Evolutionary conservation across 306 rosid species (phyloP), one percentile per base, ranked within the genome.

Genomic region (Alnus rubra): DNA sequence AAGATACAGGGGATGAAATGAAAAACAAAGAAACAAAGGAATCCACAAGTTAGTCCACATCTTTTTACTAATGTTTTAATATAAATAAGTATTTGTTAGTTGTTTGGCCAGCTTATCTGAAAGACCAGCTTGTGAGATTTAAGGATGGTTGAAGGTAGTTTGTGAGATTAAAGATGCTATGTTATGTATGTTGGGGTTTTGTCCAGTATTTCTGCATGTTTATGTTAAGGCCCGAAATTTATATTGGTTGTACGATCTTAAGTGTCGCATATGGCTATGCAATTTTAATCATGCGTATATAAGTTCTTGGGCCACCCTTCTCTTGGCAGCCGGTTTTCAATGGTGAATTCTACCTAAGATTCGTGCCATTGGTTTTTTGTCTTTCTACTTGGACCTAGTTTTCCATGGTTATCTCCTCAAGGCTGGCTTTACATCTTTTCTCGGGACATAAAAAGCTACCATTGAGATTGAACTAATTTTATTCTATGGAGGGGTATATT

Each of bases 1-100:
- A 78, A 45, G 70, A 72, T 72, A 50, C 35, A 74, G 52, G 47
- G 76, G 82, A 74, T 81, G 33, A 56, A 74, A 76, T 52, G 71
- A 58, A 74, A 79, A 76, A 44, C 55, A 82, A 28, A 53, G n/a
- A 55, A 52, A 76, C 51, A 72, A 64, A 55, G 79, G 54, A 69
- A 55, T 52, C 33, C 44, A 52, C 52, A 55, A 49, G 82, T 64
- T 48, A 48, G 23, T 19, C 30, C 4, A 23, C 5, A 39, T 39
- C 44, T 39, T 39, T 39, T 3, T 39, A 39, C 44, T 39, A 39
- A 39, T 39, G 44, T 0, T 39, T 4, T 39, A 39, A 3, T 39
- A 39, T 39, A 39, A 39, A 39, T 39, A 49, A 12, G 13, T 12
- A 49, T 49, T 49, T 49, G 10, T 12, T 9, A 23, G 28, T 23